Percentiles rank a stretch among this genome's conserved stretches.
Evolutionary conservation across 371 early-diverging fungal species (phyloP).

Genomic region (Nematocida parisii): DNA sequence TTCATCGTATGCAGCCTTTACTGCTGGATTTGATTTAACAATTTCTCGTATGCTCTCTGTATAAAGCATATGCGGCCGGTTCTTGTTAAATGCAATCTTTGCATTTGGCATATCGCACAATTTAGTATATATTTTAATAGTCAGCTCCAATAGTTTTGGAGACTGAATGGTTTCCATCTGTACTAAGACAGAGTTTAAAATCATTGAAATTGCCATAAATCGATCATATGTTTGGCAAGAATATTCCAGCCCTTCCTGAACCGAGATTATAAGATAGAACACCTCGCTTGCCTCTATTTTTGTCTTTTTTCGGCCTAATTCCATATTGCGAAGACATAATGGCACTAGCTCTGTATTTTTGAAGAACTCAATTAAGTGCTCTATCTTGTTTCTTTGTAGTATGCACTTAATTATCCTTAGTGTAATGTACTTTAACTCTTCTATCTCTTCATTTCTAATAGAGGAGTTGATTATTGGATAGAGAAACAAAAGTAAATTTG

Average conservation of each 20-base stretch:
- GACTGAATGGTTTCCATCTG: conserved; percentile 81
- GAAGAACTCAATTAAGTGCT: conserved; percentile 72
- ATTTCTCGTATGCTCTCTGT: conserved; percentile 56
- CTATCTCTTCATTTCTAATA: conserved; percentile 15
- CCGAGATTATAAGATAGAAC: conserved; percentile 86
- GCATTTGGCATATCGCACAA: conserved; percentile 71
- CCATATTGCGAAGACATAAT: conserved; percentile 91
- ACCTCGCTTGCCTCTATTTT: conserved; percentile 94
- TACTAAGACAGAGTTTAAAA: conserved; percentile 84
- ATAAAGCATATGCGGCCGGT: conserved; percentile 58
- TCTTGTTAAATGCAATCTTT: conserved; percentile 53
- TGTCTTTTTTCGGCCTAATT: conserved; percentile 85
- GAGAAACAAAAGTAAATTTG: conserved; percentile 87
- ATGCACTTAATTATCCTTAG: conserved; percentile 41
- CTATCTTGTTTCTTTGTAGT: conserved; percentile 19
- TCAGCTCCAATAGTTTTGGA: conserved; percentile 81
- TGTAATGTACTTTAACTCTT: conserved; percentile 16
- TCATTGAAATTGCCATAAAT: conserved; percentile 87
- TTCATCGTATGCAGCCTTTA: conserved; percentile 54
- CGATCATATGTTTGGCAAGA: conserved; percentile 91
- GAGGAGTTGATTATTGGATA: conserved; percentile 94
- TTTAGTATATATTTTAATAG: conserved; percentile 85
- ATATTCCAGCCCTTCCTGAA: conserved; percentile 87
- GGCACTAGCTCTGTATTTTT: conserved; percentile 94
- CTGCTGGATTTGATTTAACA: conserved; percentile 40